Conservation (phyloP, 345 rosid species). For the Boechera retrofracta region DNA sequence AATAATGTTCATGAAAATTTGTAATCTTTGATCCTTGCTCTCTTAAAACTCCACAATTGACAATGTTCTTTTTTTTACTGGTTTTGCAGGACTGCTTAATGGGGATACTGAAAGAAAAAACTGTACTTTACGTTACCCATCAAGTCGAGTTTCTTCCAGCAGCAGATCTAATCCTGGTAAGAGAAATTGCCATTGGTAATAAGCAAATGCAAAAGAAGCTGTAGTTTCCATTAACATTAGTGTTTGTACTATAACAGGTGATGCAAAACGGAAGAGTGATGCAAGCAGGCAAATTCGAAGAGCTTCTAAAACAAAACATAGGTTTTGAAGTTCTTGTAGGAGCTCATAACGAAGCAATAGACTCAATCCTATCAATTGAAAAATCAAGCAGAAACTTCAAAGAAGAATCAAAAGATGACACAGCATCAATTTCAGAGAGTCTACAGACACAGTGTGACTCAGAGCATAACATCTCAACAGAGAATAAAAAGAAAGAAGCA, state of each 20-base stretch:
- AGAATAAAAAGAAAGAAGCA: conserved; percentile 66
- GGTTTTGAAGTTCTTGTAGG: conserved; percentile 94
- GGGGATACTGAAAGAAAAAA: conserved; percentile 82
- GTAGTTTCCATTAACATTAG: conserved; percentile 24
- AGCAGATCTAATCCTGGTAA: conserved; percentile 92
- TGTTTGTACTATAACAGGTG: conserved; percentile 56
- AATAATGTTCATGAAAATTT: conserved; percentile 3
- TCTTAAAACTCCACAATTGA: background rate
- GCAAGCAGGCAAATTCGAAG: conserved; percentile 79
- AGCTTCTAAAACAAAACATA: conserved; percentile 73
- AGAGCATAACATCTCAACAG: conserved; percentile 59
- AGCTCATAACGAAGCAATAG: conserved; percentile 82
- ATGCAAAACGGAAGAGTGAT: conserved; percentile 90
- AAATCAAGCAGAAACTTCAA: conserved; percentile 63
- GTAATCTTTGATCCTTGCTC: conserved; percentile 1
- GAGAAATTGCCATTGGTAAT: conserved; percentile 17
- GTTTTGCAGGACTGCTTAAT: conserved; percentile 76
- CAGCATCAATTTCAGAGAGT: conserved; percentile 48
- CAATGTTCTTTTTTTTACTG: background rate
- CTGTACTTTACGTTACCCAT: conserved; percentile 85
- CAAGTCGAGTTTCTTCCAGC: conserved; percentile 98
- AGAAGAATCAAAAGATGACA: conserved; percentile 47
- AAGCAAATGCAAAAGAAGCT: background rate
- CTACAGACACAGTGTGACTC: conserved; percentile 54
- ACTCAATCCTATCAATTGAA: conserved; percentile 66